phyloP scores from a whole-genome alignment of 257 asterid genomes.

The Solanum rostratum region DNA sequence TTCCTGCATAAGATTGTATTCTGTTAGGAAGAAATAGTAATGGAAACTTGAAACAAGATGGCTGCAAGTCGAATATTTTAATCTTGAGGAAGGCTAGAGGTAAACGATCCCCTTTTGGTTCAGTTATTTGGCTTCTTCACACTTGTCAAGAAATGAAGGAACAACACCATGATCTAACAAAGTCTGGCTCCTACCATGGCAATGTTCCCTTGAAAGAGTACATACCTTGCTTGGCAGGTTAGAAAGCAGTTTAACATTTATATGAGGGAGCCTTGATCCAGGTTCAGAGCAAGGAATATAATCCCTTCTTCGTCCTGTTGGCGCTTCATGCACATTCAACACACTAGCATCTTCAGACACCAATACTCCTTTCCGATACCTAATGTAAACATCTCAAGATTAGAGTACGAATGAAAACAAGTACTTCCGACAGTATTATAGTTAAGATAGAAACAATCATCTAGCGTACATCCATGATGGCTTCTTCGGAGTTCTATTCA shows the following conservation, averaged over 20 bases:
- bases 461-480: background rate
- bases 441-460: background rate
- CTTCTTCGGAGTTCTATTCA: background rate
- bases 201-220: background rate
- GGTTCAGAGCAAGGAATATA: constrained; percentile 70
- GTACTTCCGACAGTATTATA: background rate
- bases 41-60: background rate
- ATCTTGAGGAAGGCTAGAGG: background rate
- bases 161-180: background rate
- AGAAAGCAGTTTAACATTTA: constrained; percentile 42
- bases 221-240: constrained; percentile 32
- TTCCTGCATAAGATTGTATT: constrained; percentile 24
- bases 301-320: constrained; percentile 85
- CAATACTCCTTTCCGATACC: constrained; percentile 76
- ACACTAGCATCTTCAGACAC: constrained; percentile 24
- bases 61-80: background rate
- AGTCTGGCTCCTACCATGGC: background rate
- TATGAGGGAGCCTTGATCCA: constrained; percentile 82
- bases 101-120: background rate
- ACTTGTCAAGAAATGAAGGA: background rate
- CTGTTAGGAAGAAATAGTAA: background rate
- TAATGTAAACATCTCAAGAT: constrained; percentile 15
- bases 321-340: constrained; percentile 28
- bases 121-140: background rate
- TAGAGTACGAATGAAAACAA: background rate